Base-by-base conservation (phyloP, 495 filamentous ascomycete species). In the Aspergillus asperescens region DNA sequence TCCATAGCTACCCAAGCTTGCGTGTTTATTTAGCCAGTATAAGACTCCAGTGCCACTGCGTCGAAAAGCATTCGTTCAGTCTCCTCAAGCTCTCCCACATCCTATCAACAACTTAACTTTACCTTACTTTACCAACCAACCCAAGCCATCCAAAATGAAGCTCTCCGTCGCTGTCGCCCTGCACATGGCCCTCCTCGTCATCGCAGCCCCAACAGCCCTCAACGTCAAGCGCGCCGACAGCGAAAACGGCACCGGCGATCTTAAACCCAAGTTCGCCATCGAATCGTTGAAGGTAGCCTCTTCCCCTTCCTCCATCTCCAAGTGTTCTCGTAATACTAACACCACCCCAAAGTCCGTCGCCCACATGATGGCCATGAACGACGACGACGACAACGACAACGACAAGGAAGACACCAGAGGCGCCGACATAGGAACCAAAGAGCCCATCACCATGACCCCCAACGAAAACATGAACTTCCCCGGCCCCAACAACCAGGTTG, bases 101-200 rank as follows among this genome's bases (percentile, higher is more conserved):
- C 10, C 42, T 19, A 15, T 20, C n/a, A n/a, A n/a, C n/a, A n/a
- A 27, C 24, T 15, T 24, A 16, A 28, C n/a, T 25, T 3, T 50
- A 13, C 43, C 32, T 44, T 15, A 23, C 2, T 38, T 18, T 34
- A 23, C 4, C 18, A 5, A 54, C 16, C 23, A 19, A n/a, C 27
- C 27, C 13, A 32, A 43, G 16, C 25, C 53, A 29, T 38, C 27
- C 60, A 67, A 24, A 59, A 75, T 75, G 71, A 61, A 67, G 27
- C 71, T 64, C 24, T 54, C 68, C 55, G 50, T 73, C 15, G 59
- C 64, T 35, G 44, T 68, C 35, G 59, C 68, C 54, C 43, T 70
- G 18, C 54, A 64, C 35, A 62, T 75, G 22, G 67, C 66, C 3
- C 48, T 62, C 18, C 47, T 67, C 24, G 64, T 63, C 38, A 49